Conservation (phyloP, 345 rosid species). For the Aquilaria sinensis region DNA sequence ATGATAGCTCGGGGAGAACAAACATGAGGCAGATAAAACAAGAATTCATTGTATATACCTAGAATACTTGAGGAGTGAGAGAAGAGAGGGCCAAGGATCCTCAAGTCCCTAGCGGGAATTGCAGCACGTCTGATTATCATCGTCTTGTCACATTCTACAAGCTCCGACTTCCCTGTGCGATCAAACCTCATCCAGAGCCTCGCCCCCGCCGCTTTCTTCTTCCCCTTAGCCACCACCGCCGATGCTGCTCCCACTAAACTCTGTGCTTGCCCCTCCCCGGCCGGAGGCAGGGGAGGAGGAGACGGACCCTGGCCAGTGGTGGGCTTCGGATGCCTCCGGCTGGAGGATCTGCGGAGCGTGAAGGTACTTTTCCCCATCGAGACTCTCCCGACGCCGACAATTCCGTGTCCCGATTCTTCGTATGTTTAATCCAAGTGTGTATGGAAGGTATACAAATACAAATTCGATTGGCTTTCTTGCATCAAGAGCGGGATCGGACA, state of each 20-base stretch:
- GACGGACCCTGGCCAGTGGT: constrained; percentile 6
- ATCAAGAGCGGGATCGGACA: neutral
- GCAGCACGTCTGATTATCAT: constrained; percentile 64
- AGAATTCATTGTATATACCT: constrained; percentile 23
- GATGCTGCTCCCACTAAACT: constrained; percentile 12
- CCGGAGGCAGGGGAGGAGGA: constrained; percentile 23
- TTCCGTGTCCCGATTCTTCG: neutral
- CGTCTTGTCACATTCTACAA: constrained; percentile 80
- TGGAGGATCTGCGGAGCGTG: constrained; percentile 40
- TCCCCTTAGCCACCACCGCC: constrained; percentile 43
- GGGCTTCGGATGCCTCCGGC: constrained; percentile 24
- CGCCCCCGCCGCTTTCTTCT: constrained; percentile 88
- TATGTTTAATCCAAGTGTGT: neutral
- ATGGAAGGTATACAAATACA: too few species aligned
- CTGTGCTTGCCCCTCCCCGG: neutral
- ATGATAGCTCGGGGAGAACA: neutral
- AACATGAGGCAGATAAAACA: neutral
- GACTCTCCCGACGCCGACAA: neutral
- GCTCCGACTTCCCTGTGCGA: constrained; percentile 65
- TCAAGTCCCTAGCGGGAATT: constrained; percentile 88
- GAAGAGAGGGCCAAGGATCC: constrained; percentile 90
- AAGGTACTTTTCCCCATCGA: constrained; percentile 45
- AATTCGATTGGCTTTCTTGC: neutral
- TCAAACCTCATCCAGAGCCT: constrained; percentile 94
- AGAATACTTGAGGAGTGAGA: constrained; percentile 86